Conservation (phyloP, 1,284 basidiomycete species). For the Pseudozyma pruni region DNA sequence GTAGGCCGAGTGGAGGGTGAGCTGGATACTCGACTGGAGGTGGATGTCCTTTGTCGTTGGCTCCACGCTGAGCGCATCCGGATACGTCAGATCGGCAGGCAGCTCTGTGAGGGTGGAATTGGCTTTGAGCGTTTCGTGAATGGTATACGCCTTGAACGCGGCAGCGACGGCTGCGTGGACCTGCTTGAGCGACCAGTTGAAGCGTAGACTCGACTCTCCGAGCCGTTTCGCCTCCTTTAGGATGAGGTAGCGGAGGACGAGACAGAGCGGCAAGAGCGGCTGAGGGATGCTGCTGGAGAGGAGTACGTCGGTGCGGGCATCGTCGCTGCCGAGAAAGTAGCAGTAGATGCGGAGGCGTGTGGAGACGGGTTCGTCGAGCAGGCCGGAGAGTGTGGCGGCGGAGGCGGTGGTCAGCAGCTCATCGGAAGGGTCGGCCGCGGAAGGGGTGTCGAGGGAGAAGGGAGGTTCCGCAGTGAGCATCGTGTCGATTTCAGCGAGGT, state of each 20-base stretch:
- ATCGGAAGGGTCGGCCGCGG: background rate
- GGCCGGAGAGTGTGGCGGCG: conserved; percentile 9
- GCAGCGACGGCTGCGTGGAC: conserved; percentile 33
- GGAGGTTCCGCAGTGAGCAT: conserved; percentile 31
- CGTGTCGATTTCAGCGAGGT: too few relatives aligned
- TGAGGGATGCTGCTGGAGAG: conserved; percentile 11
- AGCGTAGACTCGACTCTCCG: conserved; percentile 38
- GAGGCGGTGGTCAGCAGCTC: conserved; percentile 27
- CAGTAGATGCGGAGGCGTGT: conserved; percentile 31
- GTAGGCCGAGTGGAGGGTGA: conserved; percentile 35
- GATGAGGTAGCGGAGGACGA: conserved; percentile 45
- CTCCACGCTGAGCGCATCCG: conserved; percentile 20
- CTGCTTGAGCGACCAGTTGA: conserved; percentile 49
- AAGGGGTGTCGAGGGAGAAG: conserved; percentile 7
- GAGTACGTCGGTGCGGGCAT: conserved; percentile 18
- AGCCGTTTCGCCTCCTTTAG: conserved; percentile 32
- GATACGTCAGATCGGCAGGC: conserved; percentile 14
- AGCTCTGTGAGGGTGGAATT: conserved; percentile 19
- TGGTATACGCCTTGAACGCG: conserved; percentile 14
- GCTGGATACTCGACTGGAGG: conserved; percentile 37
- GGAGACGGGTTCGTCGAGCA: conserved; percentile 34
- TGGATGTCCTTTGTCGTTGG: conserved; percentile 45
- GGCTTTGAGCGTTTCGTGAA: conserved; percentile 31
- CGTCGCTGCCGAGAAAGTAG: conserved; percentile 33
- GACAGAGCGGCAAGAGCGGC: conserved; percentile 32